A percentile compares a stretch with the other conserved stretches of the same genome.
phyloP scores from a whole-genome alignment of 805 yeast genomes.

The Candida xyloterini region DNA sequence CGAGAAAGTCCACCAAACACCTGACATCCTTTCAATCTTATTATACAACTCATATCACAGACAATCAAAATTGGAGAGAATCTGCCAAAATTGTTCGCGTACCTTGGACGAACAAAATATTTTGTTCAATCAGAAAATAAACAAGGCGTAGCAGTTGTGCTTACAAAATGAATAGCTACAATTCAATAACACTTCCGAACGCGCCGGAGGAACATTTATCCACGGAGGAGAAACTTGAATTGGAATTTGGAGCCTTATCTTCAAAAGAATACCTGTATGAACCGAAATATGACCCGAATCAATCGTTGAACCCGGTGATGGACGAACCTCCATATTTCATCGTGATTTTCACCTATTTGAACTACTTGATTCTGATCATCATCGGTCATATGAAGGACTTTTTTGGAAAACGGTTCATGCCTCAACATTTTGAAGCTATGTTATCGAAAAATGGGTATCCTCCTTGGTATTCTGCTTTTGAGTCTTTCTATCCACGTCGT shows the following conservation, averaged over 20 bases:
- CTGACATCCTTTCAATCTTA: constrained; percentile 1
- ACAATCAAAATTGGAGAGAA: not conserved
- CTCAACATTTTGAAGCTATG: constrained; percentile 61
- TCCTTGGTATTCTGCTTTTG: constrained; percentile 93
- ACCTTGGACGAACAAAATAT: not conserved
- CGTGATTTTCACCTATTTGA: constrained; percentile 77
- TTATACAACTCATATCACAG: constrained; percentile 2
- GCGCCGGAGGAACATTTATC: constrained; percentile 32
- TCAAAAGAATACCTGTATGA: constrained; percentile 62
- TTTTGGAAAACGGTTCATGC: constrained; percentile 71
- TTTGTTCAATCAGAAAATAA: constrained; percentile 1
- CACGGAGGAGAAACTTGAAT: constrained; percentile 42
- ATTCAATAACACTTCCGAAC: constrained; percentile 28
- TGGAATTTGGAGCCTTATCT: constrained; percentile 72
- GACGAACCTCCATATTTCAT: constrained; percentile 88
- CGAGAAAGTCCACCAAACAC: not conserved
- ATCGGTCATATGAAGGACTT: constrained; percentile 91
- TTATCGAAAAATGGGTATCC: constrained; percentile 86
- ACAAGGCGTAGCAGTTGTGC: constrained; percentile 9
- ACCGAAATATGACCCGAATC: constrained; percentile 54
- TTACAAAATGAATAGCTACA: constrained; percentile 4
- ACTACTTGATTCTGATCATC: constrained; percentile 78
- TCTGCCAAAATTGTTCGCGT: constrained; percentile 3
- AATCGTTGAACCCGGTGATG: constrained; percentile 55
- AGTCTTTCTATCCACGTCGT: constrained; percentile 88